phyloP scores from a whole-genome alignment of 139 green algal species.

The Limnomonas spitsbergensis region DNA sequence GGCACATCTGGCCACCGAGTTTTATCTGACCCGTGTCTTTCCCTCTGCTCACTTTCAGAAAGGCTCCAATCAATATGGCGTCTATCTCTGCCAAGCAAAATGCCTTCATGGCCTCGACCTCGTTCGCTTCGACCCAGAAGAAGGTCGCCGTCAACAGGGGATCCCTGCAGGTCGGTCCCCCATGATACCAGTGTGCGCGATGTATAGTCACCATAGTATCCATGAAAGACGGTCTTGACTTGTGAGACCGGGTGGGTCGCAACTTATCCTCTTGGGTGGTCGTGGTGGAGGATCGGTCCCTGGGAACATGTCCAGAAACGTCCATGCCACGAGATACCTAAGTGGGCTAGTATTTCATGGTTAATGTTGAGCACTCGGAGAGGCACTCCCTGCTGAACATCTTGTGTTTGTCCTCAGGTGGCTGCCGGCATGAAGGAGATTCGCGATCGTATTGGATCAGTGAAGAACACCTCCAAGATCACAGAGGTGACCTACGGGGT shows the following conservation, averaged over 20 bases:
- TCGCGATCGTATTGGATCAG: constrained; percentile 89
- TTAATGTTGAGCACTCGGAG: not conserved
- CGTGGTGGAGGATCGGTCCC: not conserved
- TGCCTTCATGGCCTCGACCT: constrained; percentile 20
- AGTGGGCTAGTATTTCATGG: not conserved
- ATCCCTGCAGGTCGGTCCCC: constrained; percentile 22
- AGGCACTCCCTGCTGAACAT: not conserved
- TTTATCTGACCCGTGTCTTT: not conserved
- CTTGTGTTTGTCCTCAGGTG: constrained; percentile 32
- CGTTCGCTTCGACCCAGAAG: constrained; percentile 19
- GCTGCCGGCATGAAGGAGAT: constrained; percentile 81
- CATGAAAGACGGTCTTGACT: not conserved
- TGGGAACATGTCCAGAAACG: not conserved
- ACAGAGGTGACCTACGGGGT: constrained; percentile 72
- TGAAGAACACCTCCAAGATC: constrained; percentile 99
- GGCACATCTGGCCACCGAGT: not conserved
- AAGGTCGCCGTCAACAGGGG: constrained; percentile 10
- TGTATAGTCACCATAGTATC: not conserved
- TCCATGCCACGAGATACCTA: not conserved
- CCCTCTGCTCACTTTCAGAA: not conserved
- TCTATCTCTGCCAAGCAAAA: constrained; percentile 21
- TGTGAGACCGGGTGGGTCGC: not conserved
- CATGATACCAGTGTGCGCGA: too few relatives aligned
- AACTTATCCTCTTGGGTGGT: not conserved
- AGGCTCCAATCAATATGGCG: constrained; percentile 9